Conservation (phyloP, 371 early-diverging fungal genomes). For the Mucor indicus region DNA sequence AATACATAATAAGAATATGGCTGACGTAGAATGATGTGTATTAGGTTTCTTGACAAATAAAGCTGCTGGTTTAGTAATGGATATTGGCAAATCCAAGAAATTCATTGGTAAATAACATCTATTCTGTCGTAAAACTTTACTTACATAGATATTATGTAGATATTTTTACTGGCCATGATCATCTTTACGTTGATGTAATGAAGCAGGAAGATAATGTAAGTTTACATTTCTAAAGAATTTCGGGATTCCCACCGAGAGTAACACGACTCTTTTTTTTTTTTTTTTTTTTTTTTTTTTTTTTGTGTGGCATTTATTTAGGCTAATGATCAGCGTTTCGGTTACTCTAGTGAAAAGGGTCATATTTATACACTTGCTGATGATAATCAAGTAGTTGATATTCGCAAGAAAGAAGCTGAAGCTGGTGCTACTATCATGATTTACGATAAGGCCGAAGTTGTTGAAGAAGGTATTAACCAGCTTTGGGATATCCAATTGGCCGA, state of each 20-base stretch:
- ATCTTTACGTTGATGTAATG: conserved; percentile 40
- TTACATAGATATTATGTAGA: conserved; percentile 12
- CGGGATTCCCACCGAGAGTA: conserved; percentile 14
- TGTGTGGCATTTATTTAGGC: conserved; percentile 23
- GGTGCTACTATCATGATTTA: conserved; percentile 37
- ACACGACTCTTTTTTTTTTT: conserved; percentile 1
- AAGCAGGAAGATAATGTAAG: conserved; percentile 37
- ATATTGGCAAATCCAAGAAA: conserved; percentile 35
- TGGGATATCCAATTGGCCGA: conserved; percentile 40
- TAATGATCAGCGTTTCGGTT: conserved; percentile 40
- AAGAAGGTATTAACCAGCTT: conserved; percentile 34
- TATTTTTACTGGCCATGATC: conserved; percentile 37
- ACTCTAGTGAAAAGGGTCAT: conserved; percentile 23
- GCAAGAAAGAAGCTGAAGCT: conserved; percentile 18
- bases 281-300: no score
- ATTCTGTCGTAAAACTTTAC: background rate
- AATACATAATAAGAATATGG: background rate
- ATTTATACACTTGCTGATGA: conserved; percentile 27
- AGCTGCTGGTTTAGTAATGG: conserved; percentile 32
- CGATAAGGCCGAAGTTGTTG: conserved; percentile 22
- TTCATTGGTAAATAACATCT: conserved; percentile 29
- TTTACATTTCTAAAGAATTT: background rate
- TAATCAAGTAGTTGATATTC: conserved; percentile 35
- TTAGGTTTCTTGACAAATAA: conserved; percentile 47
- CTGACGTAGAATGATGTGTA: background rate